Evolutionary conservation across 495 filamentous ascomycete species (phyloP).

Genomic region (Aspergillus steynii): DNA sequence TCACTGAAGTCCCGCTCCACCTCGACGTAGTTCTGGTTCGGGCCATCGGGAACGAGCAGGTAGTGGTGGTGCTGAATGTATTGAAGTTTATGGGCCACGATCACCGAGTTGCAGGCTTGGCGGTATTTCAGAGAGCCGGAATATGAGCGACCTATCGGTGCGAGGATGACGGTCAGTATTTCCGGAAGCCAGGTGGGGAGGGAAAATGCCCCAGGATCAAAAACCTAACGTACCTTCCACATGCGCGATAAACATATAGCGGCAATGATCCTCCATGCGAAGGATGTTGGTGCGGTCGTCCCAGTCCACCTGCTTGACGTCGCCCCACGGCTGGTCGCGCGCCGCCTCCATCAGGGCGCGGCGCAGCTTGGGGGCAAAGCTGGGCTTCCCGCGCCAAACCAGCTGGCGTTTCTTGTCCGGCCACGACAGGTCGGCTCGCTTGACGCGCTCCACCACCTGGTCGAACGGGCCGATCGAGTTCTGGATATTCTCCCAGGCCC

Average conservation of each 20-base stretch:
- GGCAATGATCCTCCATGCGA: constrained; percentile 56
- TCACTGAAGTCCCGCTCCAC: constrained; percentile 59
- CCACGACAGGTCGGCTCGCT: constrained; percentile 34
- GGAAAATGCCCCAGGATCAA: not conserved
- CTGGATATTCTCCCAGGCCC: constrained; percentile 65
- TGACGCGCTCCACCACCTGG: constrained; percentile 54
- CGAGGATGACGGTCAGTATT: not conserved
- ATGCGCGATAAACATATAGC: constrained; percentile 58
- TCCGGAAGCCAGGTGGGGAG: not conserved
- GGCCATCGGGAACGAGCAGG: constrained; percentile 44
- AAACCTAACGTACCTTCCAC: constrained; percentile 49
- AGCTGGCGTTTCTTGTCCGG: constrained; percentile 57
- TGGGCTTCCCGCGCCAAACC: constrained; percentile 66
- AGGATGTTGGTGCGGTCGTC: constrained; percentile 38
- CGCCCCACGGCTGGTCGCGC: constrained; percentile 53
- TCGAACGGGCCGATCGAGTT: constrained; percentile 58
- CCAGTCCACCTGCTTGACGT: constrained; percentile 55
- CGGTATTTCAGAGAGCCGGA: constrained; percentile 60
- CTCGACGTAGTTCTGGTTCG: constrained; percentile 62
- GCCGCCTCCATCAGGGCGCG: constrained; percentile 50
- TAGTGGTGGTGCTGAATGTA: constrained; percentile 49
- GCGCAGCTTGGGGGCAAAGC: constrained; percentile 46
- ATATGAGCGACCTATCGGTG: constrained; percentile 43
- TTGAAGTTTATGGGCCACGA: constrained; percentile 52
- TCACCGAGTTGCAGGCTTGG: constrained; percentile 60